Evolutionary conservation across 1,284 basidiomycete species (phyloP).

Genomic region (Hypsizygus ulmarius): DNA sequence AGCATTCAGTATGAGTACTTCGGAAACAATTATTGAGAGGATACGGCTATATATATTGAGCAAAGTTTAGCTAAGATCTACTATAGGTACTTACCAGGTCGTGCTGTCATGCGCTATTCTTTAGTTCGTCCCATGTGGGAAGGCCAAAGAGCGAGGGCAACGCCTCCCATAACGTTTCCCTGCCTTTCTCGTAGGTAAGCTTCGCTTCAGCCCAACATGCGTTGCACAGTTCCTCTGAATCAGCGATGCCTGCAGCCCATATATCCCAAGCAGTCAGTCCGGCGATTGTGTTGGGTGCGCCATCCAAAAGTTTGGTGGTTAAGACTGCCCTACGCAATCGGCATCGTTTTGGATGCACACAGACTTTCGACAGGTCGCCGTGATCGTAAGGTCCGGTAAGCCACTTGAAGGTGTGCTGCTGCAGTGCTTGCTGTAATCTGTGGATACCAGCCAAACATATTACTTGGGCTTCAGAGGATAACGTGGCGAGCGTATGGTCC

Average conservation of each 20-base stretch:
- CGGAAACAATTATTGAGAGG: too few relatives aligned
- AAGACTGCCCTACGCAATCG: neutral
- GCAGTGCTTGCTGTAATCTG: neutral
- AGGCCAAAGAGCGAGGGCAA: conserved; percentile 12
- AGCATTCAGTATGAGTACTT: too few relatives aligned
- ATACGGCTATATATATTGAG: too few relatives aligned
- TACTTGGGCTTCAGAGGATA: neutral
- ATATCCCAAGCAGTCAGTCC: neutral
- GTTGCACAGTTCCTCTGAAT: neutral
- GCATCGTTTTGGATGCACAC: neutral
- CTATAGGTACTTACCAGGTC: neutral
- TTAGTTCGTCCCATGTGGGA: conserved; percentile 10
- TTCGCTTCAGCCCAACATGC: neutral
- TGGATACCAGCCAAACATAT: neutral
- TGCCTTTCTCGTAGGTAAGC: neutral
- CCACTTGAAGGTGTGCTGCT: conserved; percentile 2
- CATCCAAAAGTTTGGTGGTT: neutral
- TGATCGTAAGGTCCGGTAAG: neutral
- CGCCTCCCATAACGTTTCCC: conserved; percentile 6
- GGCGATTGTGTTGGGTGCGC: neutral
- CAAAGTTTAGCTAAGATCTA: too few relatives aligned
- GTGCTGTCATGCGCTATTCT: neutral
- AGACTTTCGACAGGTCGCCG: neutral
- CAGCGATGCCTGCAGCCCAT: neutral
- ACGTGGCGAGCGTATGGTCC: neutral